Base-by-base conservation (phyloP, 225 moss, liverwort and hornwort species). In the Polytrichum formosum region DNA sequence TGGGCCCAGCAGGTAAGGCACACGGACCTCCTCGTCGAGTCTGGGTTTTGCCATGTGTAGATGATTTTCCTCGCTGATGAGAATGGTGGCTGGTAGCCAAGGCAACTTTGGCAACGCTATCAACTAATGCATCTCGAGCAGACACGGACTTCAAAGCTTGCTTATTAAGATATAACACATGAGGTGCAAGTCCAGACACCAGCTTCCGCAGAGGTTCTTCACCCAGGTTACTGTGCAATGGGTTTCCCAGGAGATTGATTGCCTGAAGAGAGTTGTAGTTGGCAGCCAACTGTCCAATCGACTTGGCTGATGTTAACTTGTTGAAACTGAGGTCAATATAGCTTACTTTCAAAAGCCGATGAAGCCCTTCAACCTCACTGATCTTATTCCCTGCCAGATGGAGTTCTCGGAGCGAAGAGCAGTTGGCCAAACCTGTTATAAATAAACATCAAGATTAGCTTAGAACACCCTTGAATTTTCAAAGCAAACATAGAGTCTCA, bases 341-440 rank as follows among this genome's bases (percentile, higher is more conserved):
- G 64, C 84, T 84, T 6, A 97, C 73, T 65, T 97, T 97, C 63
- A 93, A 81, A 0, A 97, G 72, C 16, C 97, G 90, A 66, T 93
- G 94, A 10, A 97, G 74, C 55, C 93, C 96, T 79, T 97, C 96
- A 33, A 97, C 90, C 69, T 97, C 96, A 67, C 96, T 97, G 27
- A 97, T 83, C 77, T 92, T 97, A 75, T 97, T 97, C 62, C 89
- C 93, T 53, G 82, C 82, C 77, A 97, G 63, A 67, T 97, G 88
- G 13, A 92, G 77, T 67, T 92, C 97, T 62, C 89, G 85, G 63
- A 97, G 56, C 35, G 94, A 92, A 61, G 89, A 90, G 64, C 94
- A 97, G 61, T 81, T 89, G 13, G 94, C 87, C 73, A 97, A 77
- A 37, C 93, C 92, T 95, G 84, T 18, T 46, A 13, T 7, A 63